These are phyloP conservation scores for Syzygium aromaticum DNA, from an alignment of 345 rosid genomes.

Conservation along the genomic window DNA sequence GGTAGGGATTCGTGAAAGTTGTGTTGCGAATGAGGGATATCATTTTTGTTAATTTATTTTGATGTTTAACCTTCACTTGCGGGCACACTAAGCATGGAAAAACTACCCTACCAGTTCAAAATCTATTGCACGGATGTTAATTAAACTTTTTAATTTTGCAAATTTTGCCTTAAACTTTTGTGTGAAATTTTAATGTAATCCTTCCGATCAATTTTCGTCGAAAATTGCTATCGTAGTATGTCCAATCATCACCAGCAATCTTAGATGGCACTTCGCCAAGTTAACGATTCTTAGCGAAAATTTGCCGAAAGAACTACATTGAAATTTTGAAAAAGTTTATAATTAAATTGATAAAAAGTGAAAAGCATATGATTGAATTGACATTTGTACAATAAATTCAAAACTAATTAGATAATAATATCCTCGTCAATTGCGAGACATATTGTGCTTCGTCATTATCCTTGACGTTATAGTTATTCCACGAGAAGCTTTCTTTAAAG, in stretches of 20 bases:
- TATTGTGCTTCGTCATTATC: neutral
- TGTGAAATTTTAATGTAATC: neutral
- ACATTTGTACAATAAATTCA: neutral
- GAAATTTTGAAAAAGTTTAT: neutral
- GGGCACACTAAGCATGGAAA: neutral
- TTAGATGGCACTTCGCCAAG: neutral
- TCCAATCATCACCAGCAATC: neutral
- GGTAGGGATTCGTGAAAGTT: neutral
- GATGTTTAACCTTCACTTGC: neutral
- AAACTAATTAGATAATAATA: neutral
- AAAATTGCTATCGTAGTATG: neutral
- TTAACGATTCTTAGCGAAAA: neutral
- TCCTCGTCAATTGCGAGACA: neutral
- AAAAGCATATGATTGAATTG: neutral
- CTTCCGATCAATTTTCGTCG: neutral
- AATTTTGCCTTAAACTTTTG: neutral
- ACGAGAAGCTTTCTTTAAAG: neutral
- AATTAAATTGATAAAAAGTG: neutral
- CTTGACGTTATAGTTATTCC: neutral
- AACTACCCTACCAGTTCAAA: neutral
- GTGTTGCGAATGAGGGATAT: neutral
- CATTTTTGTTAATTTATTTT: neutral
- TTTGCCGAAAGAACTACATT: neutral
- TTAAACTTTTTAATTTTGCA: too few species aligned
- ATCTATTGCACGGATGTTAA: too few species aligned